Base-by-base conservation (phyloP, 1,284 basidiomycete species). In the Malassezia psittaci region DNA sequence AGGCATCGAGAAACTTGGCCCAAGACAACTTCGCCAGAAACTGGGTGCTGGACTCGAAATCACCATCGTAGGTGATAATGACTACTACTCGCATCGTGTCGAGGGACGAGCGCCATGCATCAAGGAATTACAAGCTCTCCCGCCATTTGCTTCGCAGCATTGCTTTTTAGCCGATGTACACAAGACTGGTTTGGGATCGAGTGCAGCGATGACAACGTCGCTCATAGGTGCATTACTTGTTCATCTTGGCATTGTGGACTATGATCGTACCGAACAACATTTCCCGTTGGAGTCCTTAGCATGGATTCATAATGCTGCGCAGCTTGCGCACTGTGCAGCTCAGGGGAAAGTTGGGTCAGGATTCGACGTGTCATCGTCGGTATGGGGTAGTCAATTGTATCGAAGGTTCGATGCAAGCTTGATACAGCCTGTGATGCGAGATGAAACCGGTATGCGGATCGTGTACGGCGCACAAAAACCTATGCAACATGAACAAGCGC, bases 301-400 rank as follows among this genome's bases (percentile, higher is more conserved):
- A 9, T 50, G 73, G 34, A 84, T 89, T 0, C 94, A 99, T 77
- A 91, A 94, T 68, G 80, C 88, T n/a, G 84, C 93, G 1, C 94
- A 99, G 75, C 91, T 87, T 65, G 84, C 90, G 4, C 94, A 99
- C 75, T 96, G 91, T 68, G 80, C 90, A 29, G 94, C 94, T 0
- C 94, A 99, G 77, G 94, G 94, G 42, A 99, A 99, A 76, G 85
- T 99, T 13, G 94, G 94, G 36, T 89, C 86, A 63, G 94, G 94
- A 1, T 99, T 99, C 76, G 94, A 99, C 72, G 88, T 99, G 45
- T 85, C 89, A 19, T 83, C 89, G 0, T 91, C 93, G 0, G 86
- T 90, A 3, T 98, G 87, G 77, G 94, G 94, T 8, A 91, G 88
- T 68, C 93, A 98, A 65, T 72, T 90, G 4, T 99, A 96, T 76